Conservation (phyloP, 495 filamentous ascomycete species). For the Letharia lupina region DNA sequence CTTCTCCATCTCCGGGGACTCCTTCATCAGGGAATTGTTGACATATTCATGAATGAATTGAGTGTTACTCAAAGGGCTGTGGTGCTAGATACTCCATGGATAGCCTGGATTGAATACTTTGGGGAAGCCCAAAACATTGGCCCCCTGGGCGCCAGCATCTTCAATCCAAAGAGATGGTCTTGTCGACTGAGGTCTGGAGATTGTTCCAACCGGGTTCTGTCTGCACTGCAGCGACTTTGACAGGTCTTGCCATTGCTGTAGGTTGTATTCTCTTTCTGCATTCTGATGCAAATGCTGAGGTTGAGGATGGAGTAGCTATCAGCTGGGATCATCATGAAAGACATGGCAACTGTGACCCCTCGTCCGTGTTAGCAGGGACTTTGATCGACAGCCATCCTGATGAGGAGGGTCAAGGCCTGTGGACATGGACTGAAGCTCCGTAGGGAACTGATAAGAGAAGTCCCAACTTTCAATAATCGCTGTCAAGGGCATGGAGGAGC, state of each 20-base stretch:
- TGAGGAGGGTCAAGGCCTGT: not conserved
- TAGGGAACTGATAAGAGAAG: not conserved
- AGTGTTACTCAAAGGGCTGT: slow-evolving; percentile 12
- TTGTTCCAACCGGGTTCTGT: slow-evolving; percentile 30
- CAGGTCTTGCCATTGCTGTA: not conserved
- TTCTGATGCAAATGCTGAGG: not conserved
- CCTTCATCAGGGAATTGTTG: slow-evolving; percentile 26
- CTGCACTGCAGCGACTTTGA: slow-evolving; percentile 21
- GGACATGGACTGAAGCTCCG: not conserved
- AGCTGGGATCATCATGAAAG: not conserved
- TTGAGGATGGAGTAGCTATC: not conserved
- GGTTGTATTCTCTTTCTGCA: not conserved
- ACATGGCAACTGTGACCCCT: not conserved
- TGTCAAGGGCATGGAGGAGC: too few relatives aligned
- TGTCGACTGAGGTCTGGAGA: slow-evolving; percentile 29
- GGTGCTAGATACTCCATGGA: slow-evolving; percentile 26
- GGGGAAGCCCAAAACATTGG: slow-evolving; percentile 32
- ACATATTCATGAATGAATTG: slow-evolving; percentile 27
- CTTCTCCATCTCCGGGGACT: slow-evolving; percentile 30
- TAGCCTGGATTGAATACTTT: slow-evolving; percentile 37
- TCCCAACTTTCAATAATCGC: too few relatives aligned
- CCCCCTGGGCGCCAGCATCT: slow-evolving; percentile 27
- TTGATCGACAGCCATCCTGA: not conserved
- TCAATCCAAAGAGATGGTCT: slow-evolving; percentile 28
- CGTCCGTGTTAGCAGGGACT: not conserved